Evolutionary conservation across 1,284 basidiomycete species (phyloP).

Genomic region (Stereum hirsutum): DNA sequence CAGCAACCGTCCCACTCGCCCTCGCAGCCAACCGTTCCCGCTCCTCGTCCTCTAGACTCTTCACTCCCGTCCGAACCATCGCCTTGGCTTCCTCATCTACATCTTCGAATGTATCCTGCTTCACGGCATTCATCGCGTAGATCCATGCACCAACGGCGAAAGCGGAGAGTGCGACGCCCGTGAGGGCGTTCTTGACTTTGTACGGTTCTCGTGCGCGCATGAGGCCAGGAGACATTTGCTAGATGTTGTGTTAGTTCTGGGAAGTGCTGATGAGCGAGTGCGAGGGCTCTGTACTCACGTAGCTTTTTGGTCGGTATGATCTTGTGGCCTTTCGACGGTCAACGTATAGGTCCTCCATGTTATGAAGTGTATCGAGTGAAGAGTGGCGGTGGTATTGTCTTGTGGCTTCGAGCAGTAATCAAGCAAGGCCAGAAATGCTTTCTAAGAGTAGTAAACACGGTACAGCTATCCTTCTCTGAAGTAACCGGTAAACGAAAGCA

Average conservation of each 20-base stretch:
- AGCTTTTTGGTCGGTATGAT: conserved; percentile 17
- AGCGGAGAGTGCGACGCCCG: conserved; percentile 61
- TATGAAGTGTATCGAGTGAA: not conserved
- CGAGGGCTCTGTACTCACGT: conserved; percentile 11
- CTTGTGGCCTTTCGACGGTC: conserved; percentile 13
- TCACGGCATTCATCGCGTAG: conserved; percentile 90
- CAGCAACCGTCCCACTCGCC: not conserved
- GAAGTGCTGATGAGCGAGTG: too few relatives aligned
- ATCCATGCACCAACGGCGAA: conserved; percentile 85
- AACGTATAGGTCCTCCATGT: conserved; percentile 11
- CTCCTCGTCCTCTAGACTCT: conserved; percentile 16
- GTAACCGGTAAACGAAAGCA: not conserved
- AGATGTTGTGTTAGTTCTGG: not conserved
- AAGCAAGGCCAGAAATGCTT: not conserved
- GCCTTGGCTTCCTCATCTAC: conserved; percentile 68
- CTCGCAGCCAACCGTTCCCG: conserved; percentile 12
- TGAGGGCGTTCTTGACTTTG: conserved; percentile 69
- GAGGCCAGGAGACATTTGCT: conserved; percentile 83
- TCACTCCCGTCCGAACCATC: conserved; percentile 30
- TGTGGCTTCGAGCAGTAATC: not conserved
- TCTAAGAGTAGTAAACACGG: not conserved
- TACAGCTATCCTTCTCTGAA: not conserved
- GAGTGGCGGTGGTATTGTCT: not conserved
- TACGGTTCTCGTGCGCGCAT: conserved; percentile 84
- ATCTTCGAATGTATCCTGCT: conserved; percentile 87